Conservation (phyloP, 2,329 filamentous ascomycete species). For the Xylaria digitata region DNA sequence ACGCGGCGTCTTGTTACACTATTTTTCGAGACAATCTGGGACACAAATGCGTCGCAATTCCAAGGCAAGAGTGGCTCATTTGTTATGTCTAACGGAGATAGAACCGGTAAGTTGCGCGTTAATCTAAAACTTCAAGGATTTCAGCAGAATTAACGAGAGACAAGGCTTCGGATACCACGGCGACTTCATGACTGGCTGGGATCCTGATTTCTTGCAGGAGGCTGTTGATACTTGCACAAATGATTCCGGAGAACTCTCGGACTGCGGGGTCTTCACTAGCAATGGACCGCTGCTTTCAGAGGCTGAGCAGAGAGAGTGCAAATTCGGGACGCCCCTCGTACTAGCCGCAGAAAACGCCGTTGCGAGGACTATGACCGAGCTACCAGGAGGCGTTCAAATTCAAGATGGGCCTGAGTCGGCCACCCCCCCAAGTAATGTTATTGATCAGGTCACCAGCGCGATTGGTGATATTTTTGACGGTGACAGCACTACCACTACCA, state of each 20-base stretch:
- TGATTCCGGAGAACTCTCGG: conserved; percentile 72
- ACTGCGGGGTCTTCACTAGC: conserved; percentile 77
- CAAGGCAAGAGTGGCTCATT: conserved; percentile 73
- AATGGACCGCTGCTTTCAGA: conserved; percentile 66
- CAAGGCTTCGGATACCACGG: conserved; percentile 79
- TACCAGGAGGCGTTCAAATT: conserved; percentile 74
- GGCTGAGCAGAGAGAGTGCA: conserved; percentile 67
- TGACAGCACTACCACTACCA: conserved; percentile 35
- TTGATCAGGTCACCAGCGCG: conserved; percentile 40
- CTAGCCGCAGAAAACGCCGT: conserved; percentile 67
- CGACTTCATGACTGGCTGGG: conserved; percentile 86
- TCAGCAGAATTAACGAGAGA: not conserved
- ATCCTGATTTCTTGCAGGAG: conserved; percentile 72
- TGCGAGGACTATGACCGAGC: conserved; percentile 55
- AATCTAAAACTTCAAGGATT: not conserved
- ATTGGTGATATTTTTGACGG: conserved; percentile 38
- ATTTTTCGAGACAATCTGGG: conserved; percentile 88
- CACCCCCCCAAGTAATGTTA: conserved; percentile 35
- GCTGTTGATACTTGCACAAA: conserved; percentile 83
- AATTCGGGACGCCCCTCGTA: conserved; percentile 66
- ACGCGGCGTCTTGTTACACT: conserved; percentile 77
- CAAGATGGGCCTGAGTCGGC: conserved; percentile 48
- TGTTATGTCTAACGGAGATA: conserved; percentile 81
- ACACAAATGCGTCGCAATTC: conserved; percentile 70
- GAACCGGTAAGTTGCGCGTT: conserved; percentile 66